Evolutionary conservation across 2,329 filamentous ascomycete genomes (phyloP), one percentile per base, ranked within the genome.

Genomic region (Apiospora pterosperma): DNA sequence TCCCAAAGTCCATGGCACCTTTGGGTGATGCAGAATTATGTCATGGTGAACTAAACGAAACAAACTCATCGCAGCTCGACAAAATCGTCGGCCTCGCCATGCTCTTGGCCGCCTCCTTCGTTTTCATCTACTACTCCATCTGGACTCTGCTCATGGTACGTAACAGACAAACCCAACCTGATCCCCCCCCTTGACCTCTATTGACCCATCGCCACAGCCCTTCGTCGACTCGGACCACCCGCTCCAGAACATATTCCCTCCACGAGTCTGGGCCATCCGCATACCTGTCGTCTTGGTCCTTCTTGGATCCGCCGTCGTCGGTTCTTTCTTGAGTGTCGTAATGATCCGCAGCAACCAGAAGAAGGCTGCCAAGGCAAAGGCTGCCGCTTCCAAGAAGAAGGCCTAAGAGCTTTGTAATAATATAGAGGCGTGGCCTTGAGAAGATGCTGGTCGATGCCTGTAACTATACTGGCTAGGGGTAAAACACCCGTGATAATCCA

Each of bases 311-410:
- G 93, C 96, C 66, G 93, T 99, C 66, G 95, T 99, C 67, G 96
- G 96, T 69, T 96, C 93, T 66, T 99, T 99, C 84, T 85, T 99
- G 71, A 91, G 92, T 74, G 90, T 97, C 76, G 95, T 99, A 75
- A 99, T 99, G 96, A 98, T 99, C 82, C 89, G 92, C 78, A 98
- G 95, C 85, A 97, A 97, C 85, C 87, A 91, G 78, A 98, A 98
- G 88, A 97, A 96, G 88, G 93, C 93, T 4, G 90, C 93, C 71
- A 99, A 98, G 87, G 91, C 91, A 68, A 94, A 93, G 80, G 90
- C 91, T 64, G 90, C 91, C 23, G 83, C 84, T 36, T 77, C 81
- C 44, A 93, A 92, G 85, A 97, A 97, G 89, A 96, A 96, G 89
- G 88, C 90, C 66, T 92, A 84, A 44, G 44, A 19, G 25, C 82